Percentiles rank a stretch among this genome's conserved stretches.
Conservation (phyloP, 257 asterid species). For the Parsonsia alboflavescens region DNA sequence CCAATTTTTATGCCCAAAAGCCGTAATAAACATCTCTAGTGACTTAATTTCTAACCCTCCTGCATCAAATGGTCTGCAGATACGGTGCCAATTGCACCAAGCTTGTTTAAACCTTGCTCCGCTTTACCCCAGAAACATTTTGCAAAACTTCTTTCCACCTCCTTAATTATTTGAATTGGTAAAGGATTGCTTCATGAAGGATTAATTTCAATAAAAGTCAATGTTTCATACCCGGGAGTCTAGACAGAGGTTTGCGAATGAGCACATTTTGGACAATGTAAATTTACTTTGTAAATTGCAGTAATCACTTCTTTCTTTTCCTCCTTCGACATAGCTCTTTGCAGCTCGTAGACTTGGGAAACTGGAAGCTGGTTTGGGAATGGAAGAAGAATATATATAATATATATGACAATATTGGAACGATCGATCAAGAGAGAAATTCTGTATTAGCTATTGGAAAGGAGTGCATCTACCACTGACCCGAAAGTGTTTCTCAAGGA, state of each 20-base stretch:
- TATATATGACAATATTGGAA: not conserved
- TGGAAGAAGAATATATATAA: not conserved
- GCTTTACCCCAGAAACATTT: no score
- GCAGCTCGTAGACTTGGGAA: not conserved
- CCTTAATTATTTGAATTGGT: no score
- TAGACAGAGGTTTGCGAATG: constrained; percentile 59
- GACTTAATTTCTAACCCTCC: no score
- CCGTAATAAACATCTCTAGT: no score
- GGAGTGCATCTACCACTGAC: not conserved
- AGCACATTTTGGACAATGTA: constrained; percentile 85
- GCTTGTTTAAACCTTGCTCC: no score
- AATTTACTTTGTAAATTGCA: constrained; percentile 60
- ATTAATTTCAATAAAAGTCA: no score
- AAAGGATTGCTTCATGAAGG: not conserved
- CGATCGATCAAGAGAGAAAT: not conserved
- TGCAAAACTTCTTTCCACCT: no score
- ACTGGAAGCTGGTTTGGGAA: not conserved
- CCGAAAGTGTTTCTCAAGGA: constrained; percentile 20
- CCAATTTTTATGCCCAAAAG: no score
- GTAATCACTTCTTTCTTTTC: constrained; percentile 40
- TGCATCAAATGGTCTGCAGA: no score
- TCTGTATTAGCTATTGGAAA: not conserved
- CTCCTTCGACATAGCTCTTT: constrained; percentile 43
- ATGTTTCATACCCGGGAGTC: constrained; percentile 47
- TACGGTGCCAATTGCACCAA: no score